Conservation (phyloP, 371 early-diverging fungal genomes). For the Mortierella sp. region DNA sequence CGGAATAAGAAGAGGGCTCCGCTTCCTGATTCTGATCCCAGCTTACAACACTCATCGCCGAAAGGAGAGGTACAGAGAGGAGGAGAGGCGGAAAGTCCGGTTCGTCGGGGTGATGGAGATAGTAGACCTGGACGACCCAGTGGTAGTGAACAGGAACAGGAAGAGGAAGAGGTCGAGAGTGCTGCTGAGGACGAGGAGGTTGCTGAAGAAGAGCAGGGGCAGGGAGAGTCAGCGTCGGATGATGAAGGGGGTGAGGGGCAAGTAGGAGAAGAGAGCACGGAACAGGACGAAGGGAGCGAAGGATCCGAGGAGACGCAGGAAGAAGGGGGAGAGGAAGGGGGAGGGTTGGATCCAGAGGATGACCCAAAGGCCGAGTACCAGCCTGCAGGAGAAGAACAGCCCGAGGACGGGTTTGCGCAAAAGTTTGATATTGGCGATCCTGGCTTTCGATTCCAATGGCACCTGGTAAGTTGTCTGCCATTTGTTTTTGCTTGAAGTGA, state of each 20-base stretch:
- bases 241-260: slow-evolving; percentile 11
- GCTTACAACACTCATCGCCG: not conserved
- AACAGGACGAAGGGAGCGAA: too few relatives aligned
- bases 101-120: slow-evolving; percentile 12
- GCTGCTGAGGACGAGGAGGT: slow-evolving; percentile 9
- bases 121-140: not conserved
- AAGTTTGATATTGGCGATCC: slow-evolving; percentile 76
- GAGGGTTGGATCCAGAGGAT: not conserved
- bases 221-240: not conserved
- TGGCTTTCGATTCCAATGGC: slow-evolving; percentile 85
- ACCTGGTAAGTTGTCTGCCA: slow-evolving; percentile 66
- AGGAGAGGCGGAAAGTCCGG: not conserved
- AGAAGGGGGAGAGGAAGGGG: slow-evolving; percentile 6
- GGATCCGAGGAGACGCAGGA: slow-evolving; percentile 3
- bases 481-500: not conserved
- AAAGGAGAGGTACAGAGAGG: not conserved
- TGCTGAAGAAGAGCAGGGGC: not conserved
- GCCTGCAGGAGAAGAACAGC: slow-evolving; percentile 23
- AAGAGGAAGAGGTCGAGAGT: not conserved
- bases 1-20: slow-evolving; percentile 42
- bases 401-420: slow-evolving; percentile 35
- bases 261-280: not conserved
- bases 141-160: not conserved
- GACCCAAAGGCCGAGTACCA: slow-evolving; percentile 45
- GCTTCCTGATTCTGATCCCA: slow-evolving; percentile 6